Evolutionary conservation across 805 yeast species (phyloP).

Genomic region (Hanseniaspora hatyaiensis): DNA sequence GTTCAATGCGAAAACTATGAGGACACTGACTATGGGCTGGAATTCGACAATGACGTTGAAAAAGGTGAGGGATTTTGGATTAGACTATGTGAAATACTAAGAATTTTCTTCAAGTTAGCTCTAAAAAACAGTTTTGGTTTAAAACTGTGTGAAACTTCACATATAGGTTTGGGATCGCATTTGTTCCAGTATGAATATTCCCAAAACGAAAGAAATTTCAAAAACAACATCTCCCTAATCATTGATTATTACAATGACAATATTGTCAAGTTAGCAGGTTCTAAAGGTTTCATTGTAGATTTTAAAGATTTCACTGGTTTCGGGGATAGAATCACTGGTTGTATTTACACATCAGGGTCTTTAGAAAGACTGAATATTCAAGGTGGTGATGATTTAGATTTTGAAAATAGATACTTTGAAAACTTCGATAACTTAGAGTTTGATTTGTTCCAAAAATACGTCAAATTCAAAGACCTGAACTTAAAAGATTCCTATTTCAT

Average conservation of each 20-base stretch:
- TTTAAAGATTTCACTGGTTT: slow-evolving; percentile 27
- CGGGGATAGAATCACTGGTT: slow-evolving; percentile 28
- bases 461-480: slow-evolving; percentile 2
- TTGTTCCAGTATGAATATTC: slow-evolving; percentile 14
- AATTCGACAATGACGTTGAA: slow-evolving; percentile 33
- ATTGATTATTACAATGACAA: slow-evolving; percentile 24
- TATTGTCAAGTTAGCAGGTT: slow-evolving; percentile 28
- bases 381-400: slow-evolving; percentile 19
- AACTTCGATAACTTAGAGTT: slow-evolving; percentile 14
- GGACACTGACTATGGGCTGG: slow-evolving; percentile 49
- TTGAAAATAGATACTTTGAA: slow-evolving; percentile 15
- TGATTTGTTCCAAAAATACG: slow-evolving; percentile 12
- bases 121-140: slow-evolving; percentile 18
- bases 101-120: slow-evolving; percentile 26
- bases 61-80: slow-evolving; percentile 29
- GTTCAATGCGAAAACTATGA: slow-evolving; percentile 10
- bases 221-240: slow-evolving; percentile 15
- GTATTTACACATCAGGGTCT: slow-evolving; percentile 26
- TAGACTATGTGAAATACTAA: slow-evolving; percentile 26
- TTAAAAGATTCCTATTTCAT: slow-evolving; percentile 36
- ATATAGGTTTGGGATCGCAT: slow-evolving; percentile 12
- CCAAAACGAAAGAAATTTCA: slow-evolving; percentile 13
- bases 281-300: slow-evolving; percentile 24
- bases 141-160: slow-evolving; percentile 11
- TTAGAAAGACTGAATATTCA: slow-evolving; percentile 20